Conservation (phyloP, 73 alveolate species). For the Breviolum minutum region DNA sequence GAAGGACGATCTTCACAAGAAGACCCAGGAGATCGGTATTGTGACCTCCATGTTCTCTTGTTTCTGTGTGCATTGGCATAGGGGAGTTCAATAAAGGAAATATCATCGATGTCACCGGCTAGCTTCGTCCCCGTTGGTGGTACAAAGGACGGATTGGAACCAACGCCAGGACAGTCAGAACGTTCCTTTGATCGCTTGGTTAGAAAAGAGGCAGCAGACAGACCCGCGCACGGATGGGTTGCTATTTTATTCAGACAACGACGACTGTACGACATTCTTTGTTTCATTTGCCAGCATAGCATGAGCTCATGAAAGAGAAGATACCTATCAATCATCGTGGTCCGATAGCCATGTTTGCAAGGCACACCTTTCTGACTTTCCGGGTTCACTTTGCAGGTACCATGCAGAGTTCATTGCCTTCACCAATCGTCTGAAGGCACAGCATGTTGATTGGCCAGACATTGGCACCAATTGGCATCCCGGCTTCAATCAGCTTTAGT, state of each 20-base stretch:
- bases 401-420: slow-evolving; percentile 67
- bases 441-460: not conserved
- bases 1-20: not conserved
- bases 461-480: slow-evolving; percentile 32
- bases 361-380: not conserved
- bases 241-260: not conserved
- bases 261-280: too few relatives aligned
- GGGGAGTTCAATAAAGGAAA: too few relatives aligned
- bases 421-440: slow-evolving; percentile 32
- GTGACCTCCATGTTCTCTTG: not conserved
- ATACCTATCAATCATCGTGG: too few relatives aligned
- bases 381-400: slow-evolving; percentile 19
- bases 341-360: not conserved
- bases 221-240: not conserved
- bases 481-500: not conserved
- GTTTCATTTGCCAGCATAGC: too few relatives aligned
- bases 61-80: not conserved
- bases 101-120: not conserved
- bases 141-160: not conserved
- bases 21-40: not conserved
- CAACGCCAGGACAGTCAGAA: not conserved
- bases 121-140: not conserved
- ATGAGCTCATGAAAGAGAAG: too few relatives aligned
- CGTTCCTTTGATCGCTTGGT: slow-evolving; percentile 81
- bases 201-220: slow-evolving; percentile 60